Evolutionary conservation across 2,329 filamentous ascomycete genomes (phyloP), one percentile per base, ranked within the genome.

Genomic region (Teratosphaeria zuluensis): DNA sequence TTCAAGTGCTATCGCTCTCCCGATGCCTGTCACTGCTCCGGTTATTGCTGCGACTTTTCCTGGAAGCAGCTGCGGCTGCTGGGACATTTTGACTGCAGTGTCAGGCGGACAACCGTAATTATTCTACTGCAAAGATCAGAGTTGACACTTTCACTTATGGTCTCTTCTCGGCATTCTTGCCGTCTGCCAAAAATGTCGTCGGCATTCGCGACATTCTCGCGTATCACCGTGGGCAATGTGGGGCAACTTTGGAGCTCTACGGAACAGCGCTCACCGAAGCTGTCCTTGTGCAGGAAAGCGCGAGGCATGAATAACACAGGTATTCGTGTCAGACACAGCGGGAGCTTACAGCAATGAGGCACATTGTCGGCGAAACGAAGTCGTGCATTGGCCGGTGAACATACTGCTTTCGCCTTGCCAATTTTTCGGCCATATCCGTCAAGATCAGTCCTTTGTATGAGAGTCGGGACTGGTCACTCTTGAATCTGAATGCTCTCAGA

Each of bases 21-120:
- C 91, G 67, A 95, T 95, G 55, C 90, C 90, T 1, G 90, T 95
- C 3, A 87, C 87, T 59, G 89, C 90, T 63, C 91, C 90, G 0
- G 90, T 95, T 68, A 96, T 90, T 71, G 90, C 88, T 74, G 89
- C 89, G 12, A 86, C 87, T 74, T 95, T 95, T 72, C 83, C 84
- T 57, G 76, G 70, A 59, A 95, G 84, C 65, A 94, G 64, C 30
- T 57, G 57, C 7, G 56, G 42, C 1, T 21, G 42, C 32, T 48
- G 42, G 42, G 5, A 16, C 42, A 48, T 48, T 21, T 48, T 3
- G 42, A 3, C n/a, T 48, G 16, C 19, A 48, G 9, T 5, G 6
- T 8, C 9, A 3, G 42, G 42, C 35, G 35, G 14, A 28, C 24
- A 28, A 11, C 5, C 35, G 14, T 42, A 11, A 42, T 42, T 12